Evolutionary conservation across 345 rosid species (phyloP).

Genomic region (Luvunga scandens): DNA sequence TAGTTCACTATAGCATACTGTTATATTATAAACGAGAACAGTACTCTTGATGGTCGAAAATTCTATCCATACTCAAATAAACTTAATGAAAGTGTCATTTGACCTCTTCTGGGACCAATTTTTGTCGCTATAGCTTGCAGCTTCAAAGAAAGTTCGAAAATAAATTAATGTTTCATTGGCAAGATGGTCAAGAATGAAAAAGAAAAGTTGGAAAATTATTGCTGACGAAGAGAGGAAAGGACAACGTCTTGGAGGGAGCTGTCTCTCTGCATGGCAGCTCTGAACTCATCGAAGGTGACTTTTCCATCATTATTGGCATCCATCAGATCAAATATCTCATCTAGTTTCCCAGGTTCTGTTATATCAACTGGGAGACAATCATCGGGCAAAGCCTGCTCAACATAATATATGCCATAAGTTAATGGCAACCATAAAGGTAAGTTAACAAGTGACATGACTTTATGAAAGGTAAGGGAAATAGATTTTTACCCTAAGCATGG

Average conservation of each 20-base stretch:
- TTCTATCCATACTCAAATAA: neutral
- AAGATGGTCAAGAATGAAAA: neutral
- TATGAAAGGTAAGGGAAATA: neutral
- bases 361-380: slow-evolving; percentile 64
- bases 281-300: slow-evolving; percentile 71
- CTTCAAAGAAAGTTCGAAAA: neutral
- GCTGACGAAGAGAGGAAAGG: slow-evolving; percentile 62
- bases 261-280: slow-evolving; percentile 65
- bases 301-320: slow-evolving; percentile 68
- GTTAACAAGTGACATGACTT: neutral
- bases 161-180: neutral
- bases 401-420: neutral
- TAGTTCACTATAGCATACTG: neutral
- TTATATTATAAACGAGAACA: neutral
- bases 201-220: slow-evolving; percentile 14
- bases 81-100: neutral
- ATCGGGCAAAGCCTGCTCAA: slow-evolving; percentile 57
- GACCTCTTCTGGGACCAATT: neutral
- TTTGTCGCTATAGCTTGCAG: slow-evolving; percentile 2
- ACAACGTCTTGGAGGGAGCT: slow-evolving; percentile 63
- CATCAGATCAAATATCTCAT: slow-evolving; percentile 63
- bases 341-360: slow-evolving; percentile 58
- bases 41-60: neutral
- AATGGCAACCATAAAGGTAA: neutral
- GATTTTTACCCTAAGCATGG: slow-evolving; percentile 54